Base-by-base conservation (phyloP, 345 rosid genomes). In the Melastoma malabathricum region DNA sequence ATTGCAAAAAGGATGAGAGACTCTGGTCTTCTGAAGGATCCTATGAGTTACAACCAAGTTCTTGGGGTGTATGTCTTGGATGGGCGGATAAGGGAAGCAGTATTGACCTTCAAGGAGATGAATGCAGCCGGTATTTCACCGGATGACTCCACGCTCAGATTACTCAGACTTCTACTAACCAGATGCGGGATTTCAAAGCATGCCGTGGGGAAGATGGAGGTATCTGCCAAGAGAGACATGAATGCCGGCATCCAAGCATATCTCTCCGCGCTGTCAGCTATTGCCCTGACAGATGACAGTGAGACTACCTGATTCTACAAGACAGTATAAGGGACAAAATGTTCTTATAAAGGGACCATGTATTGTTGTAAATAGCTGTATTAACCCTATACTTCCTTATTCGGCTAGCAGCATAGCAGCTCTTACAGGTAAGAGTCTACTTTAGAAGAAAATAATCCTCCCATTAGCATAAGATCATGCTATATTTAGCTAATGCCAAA, bases 1-100 rank as follows among this genome's bases (percentile, higher is more conserved):
- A 72, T 87, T 19, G 96, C 89, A 8, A 77, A 68, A 47, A 69
- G 74, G 68, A 82, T 82, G 95, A 68, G 75, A 48, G 87, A 80
- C 51, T 51, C 55, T 45, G 79, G 81, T 57, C 72, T 84, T 18
- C 23, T 87, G 38, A 77, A 64, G 29, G 75, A 73, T 54, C 61
- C 81, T 44, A 69, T 84, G 74, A 84, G 93, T 70, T 87, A 75
- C 55, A 84, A 82, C 56, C 80, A 75, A 6, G 72, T 87, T 61
- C 65, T 80, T 0, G 79, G 83, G 34, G 58, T 92, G 72, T 79
- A 63, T 20, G 78, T 86, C 27, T 44, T 79, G 59, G 89, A 92
- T 48, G 87, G 92, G 16, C 82, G 89, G 57, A 76, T 74, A 56
- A 76, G 57, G 66, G 96, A 79, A 39, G 83, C 80, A 7, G 60